Evolutionary conservation across 108 stramenopile species (phyloP).

Genomic region (Cyclotella sp.): DNA sequence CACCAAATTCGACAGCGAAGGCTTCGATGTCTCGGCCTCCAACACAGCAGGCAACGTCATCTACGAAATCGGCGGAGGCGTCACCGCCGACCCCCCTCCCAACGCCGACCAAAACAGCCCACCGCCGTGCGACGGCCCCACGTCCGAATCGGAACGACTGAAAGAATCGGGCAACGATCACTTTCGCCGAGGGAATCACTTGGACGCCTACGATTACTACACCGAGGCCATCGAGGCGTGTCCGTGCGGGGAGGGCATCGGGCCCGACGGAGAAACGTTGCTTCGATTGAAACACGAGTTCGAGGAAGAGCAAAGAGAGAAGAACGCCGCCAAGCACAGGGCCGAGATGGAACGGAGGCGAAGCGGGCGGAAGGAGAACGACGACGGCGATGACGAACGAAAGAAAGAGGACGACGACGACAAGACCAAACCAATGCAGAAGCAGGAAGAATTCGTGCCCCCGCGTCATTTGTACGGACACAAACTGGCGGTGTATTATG

Average conservation of each 20-base stretch:
- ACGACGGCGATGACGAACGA: not conserved
- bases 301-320: conserved; percentile 29
- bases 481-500: conserved; percentile 75
- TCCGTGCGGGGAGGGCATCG: conserved; percentile 52
- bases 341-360: conserved; percentile 26
- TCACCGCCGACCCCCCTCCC: not conserved
- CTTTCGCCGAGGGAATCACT: conserved; percentile 68
- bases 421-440: conserved; percentile 24
- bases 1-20: conserved; percentile 37
- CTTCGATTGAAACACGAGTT: conserved; percentile 56
- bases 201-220: conserved; percentile 84
- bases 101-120: conserved; percentile 12
- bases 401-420: conserved; percentile 9
- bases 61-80: conserved; percentile 28
- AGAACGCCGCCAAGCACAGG: conserved; percentile 20
- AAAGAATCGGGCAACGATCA: conserved; percentile 80
- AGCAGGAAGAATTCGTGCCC: conserved; percentile 16
- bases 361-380: conserved; percentile 3
- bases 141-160: conserved; percentile 40
- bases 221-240: conserved; percentile 84
- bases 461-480: conserved; percentile 58
- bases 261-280: conserved; percentile 56
- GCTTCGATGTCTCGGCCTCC: conserved; percentile 21
- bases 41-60: conserved; percentile 4
- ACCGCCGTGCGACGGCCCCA: not conserved